Conservation (phyloP, 108 stramenopile species). For the Aurantiochytrium sp. region DNA sequence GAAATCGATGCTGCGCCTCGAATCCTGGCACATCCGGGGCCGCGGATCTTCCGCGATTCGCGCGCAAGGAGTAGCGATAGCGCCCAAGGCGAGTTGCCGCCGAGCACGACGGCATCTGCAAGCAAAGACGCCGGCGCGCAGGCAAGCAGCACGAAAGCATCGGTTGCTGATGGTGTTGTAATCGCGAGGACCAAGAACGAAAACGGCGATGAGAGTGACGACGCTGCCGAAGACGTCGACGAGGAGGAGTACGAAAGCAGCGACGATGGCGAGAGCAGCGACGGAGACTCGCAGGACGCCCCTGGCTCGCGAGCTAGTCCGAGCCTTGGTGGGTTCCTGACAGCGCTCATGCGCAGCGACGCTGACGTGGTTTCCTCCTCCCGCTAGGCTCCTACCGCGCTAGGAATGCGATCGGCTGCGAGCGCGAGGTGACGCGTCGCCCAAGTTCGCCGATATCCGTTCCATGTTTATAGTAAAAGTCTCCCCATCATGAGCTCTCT, state of each 20-base stretch:
- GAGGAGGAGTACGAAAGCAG: not conserved
- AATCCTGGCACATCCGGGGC: not conserved
- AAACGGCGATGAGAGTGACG: not conserved
- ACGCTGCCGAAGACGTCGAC: not conserved
- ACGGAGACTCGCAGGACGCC: not conserved
- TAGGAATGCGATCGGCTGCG: too few species aligned
- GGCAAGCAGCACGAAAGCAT: too few species aligned
- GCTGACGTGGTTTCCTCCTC: slow-evolving; percentile 16
- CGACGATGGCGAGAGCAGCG: not conserved
- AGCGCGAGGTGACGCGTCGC: too few species aligned
- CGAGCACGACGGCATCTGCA: too few species aligned
- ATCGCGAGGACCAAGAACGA: too few species aligned
- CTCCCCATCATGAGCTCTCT: too few species aligned
- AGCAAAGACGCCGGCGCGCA: too few species aligned
- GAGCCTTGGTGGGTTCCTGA: not conserved
- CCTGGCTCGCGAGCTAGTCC: not conserved
- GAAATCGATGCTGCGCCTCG: not conserved
- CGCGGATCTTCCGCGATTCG: not conserved
- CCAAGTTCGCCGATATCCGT: too few species aligned
- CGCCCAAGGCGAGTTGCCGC: not conserved
- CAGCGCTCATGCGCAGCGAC: not conserved
- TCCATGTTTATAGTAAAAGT: too few species aligned
- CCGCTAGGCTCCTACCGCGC: too few species aligned
- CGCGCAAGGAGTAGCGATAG: not conserved
- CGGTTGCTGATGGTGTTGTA: too few species aligned